Percentiles rank a stretch among this genome's conserved stretches.
phyloP scores from a whole-genome alignment of 106 monocot genomes.

The Iris macrosiphon region DNA sequence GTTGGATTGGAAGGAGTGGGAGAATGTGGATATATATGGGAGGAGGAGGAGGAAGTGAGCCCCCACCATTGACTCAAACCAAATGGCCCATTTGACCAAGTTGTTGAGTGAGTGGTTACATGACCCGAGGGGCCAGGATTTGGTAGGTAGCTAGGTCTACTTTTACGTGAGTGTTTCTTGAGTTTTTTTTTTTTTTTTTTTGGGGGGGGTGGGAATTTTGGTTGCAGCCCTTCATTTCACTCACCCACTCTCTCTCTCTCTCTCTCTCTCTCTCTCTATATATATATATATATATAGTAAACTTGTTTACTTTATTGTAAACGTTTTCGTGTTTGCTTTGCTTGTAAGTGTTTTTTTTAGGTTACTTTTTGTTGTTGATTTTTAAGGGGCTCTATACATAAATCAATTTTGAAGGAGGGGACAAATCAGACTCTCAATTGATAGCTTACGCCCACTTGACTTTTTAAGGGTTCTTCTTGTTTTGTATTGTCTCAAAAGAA shows the following conservation, averaged over 20 bases:
- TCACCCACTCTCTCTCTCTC: too few species aligned
- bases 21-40: not conserved
- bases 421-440: too few species aligned
- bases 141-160: not conserved
- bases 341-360: not conserved
- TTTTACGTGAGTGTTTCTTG: constrained; percentile 5
- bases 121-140: not conserved
- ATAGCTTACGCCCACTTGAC: not conserved
- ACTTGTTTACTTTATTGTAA: too few species aligned
- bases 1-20: not conserved
- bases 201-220: too few species aligned
- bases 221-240: too few species aligned
- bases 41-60: constrained; percentile 2
- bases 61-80: constrained; percentile 23
- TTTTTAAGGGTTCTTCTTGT: not conserved
- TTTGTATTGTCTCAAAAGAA: not conserved
- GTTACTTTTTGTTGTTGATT: not conserved
- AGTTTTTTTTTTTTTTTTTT: too few species aligned
- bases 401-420: not conserved
- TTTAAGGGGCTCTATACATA: not conserved
- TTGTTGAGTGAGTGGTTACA: constrained; percentile 17
- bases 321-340: too few species aligned
- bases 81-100: constrained; percentile 20
- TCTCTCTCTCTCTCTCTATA: too few species aligned
- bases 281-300: too few species aligned